Conservation (phyloP, 441 rosid species). For the Melastoma candidum region DNA sequence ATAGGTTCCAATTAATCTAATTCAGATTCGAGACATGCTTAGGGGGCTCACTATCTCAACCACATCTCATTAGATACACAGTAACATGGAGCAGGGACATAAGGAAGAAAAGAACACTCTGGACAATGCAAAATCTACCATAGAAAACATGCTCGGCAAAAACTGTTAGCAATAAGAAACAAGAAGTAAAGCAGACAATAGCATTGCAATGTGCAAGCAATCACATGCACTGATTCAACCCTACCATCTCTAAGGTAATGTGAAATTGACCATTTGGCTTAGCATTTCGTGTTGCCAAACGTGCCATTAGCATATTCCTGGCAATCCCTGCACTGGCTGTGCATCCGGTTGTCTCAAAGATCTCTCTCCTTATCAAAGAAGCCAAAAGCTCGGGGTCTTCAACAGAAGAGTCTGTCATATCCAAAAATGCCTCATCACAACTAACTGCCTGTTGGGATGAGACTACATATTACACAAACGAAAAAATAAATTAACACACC, state of each 20-base stretch:
- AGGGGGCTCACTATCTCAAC: no score
- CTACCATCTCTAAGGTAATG: constrained; percentile 57
- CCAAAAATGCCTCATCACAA: constrained; percentile 96
- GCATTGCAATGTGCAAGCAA: constrained; percentile 1
- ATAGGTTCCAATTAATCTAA: no score
- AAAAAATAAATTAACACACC: constrained; percentile 6
- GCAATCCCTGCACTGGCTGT: constrained; percentile 90
- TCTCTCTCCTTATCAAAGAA: constrained; percentile 63
- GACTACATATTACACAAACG: constrained; percentile 14
- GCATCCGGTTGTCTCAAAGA: constrained; percentile 75
- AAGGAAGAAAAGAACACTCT: no score
- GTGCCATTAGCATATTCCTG: constrained; percentile 91
- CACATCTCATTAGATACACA: no score
- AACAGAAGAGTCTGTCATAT: constrained; percentile 38
- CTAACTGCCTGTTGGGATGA: constrained; percentile 58
- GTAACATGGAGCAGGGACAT: no score
- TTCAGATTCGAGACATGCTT: no score
- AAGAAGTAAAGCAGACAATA: background rate
- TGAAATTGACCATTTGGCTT: constrained; percentile 88
- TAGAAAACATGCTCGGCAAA: no score
- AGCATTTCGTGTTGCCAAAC: constrained; percentile 87
- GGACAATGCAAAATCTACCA: no score
- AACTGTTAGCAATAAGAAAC: background rate
- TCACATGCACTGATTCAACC: background rate
- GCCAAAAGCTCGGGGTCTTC: constrained; percentile 59